These are phyloP conservation scores for Gentiana dahurica DNA, from an alignment of 257 asterid species.

Conservation along the genomic window DNA sequence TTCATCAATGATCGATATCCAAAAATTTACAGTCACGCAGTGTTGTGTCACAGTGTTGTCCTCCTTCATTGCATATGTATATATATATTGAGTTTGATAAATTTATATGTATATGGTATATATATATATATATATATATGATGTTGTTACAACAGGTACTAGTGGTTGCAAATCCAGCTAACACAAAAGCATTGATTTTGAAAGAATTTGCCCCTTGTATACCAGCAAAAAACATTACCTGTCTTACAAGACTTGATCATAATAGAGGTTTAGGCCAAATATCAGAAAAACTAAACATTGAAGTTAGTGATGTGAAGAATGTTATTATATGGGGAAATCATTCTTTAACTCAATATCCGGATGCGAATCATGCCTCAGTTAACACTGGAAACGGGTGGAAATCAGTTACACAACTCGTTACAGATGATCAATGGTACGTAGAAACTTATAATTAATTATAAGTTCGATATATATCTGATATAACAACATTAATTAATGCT, in stretches of 20 bases:
- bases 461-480: too few relatives aligned
- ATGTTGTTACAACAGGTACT: slow-evolving; percentile 30
- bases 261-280: slow-evolving; percentile 65
- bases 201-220: slow-evolving; percentile 66
- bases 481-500: too few relatives aligned
- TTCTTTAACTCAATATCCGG: slow-evolving; percentile 85
- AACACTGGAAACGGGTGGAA: slow-evolving; percentile 26
- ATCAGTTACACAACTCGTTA: slow-evolving; percentile 36
- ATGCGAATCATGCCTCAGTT: slow-evolving; percentile 56
- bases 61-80: too few relatives aligned
- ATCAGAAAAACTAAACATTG: slow-evolving; percentile 49
- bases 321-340: slow-evolving; percentile 90
- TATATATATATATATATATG: background rate
- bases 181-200: slow-evolving; percentile 71
- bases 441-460: background rate
- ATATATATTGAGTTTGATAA: too few relatives aligned
- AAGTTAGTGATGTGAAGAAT: slow-evolving; percentile 55
- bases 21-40: too few relatives aligned
- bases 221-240: slow-evolving; percentile 61
- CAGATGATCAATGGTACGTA: slow-evolving; percentile 44
- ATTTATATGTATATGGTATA: too few relatives aligned
- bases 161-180: slow-evolving; percentile 84
- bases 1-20: too few relatives aligned
- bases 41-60: too few relatives aligned
- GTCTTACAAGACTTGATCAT: slow-evolving; percentile 83